Evolutionary conservation across 768 basidiomycete species (phyloP), one percentile per base, ranked within the genome.

Genomic region (Macrolepiota fuliginosa): DNA sequence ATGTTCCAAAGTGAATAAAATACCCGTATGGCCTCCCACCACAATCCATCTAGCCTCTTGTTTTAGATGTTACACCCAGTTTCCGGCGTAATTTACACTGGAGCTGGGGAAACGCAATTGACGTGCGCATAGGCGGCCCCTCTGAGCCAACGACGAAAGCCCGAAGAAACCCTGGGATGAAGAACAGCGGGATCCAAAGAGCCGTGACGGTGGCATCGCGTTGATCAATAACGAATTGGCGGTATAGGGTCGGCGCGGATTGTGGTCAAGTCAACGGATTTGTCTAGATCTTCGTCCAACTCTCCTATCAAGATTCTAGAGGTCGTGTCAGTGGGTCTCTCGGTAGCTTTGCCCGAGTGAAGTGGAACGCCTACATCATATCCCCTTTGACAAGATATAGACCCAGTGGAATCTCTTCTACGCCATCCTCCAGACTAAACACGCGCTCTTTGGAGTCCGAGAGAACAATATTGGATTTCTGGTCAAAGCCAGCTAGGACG

Each of bases 351-450:
- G 6, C 11, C 7, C 11, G 40, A 40, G 5, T 49, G 42, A 58
- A 56, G 35, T 22, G 40, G 50, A 46, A 29, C 13, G 86, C 94
- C 74, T 69, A 98, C 97, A 96, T 95, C 83, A 95, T 95, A 72
- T 99, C 97, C 2, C 97, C 97, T 69, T 98, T 95, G 71, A 99
- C 94, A 69, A 99, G 88, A 75, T 99, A 98, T 49, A 98, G 80
- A 0, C 97, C 97, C 25, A 98, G 80, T 0, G 94, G 91, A 10
- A 95, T 87, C 80, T 98, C 95, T 75, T 98, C 93, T 27, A 97
- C 94, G 42, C 91, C 91, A 68, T 92, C 92, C 15, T 99, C 97
- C 56, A 84, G 75, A 70, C 90, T 92, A 73, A 92, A 98, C 36
- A 98, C 88, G 67, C 96, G 88, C 72, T 99, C 97, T 70, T 90